A percentile compares a stretch with the other conserved stretches of the same genome.
Conservation (phyloP, 371 early-diverging fungal species). For the Apophysomyces trapeziformis region DNA sequence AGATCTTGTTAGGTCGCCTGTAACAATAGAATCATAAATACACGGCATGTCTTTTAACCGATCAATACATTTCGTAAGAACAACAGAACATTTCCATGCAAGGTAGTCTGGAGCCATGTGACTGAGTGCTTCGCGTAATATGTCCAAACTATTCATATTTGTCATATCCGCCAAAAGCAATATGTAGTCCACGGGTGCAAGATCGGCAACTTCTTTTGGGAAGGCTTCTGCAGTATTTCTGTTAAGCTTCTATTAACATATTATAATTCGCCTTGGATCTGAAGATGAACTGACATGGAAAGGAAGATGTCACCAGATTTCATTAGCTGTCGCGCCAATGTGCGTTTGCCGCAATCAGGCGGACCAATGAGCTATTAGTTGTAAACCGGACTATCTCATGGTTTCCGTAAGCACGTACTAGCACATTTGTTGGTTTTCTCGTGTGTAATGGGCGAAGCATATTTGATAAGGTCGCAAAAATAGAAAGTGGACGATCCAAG, state of each 20-base stretch:
- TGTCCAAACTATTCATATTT: slow-evolving; percentile 20
- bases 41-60: not conserved
- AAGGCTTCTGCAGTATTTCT: slow-evolving; percentile 32
- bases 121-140: slow-evolving; percentile 19
- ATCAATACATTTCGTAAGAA: slow-evolving; percentile 39
- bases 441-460: slow-evolving; percentile 42
- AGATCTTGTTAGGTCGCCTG: slow-evolving; percentile 26
- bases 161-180: slow-evolving; percentile 42
- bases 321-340: slow-evolving; percentile 33
- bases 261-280: not conserved
- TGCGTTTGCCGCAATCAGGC: slow-evolving; percentile 35
- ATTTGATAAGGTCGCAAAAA: not conserved
- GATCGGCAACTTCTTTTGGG: slow-evolving; percentile 1
- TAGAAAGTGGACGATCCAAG: no score
- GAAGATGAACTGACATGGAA: slow-evolving; percentile 29
- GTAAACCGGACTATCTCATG: not conserved
- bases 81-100: slow-evolving; percentile 25
- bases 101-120: slow-evolving; percentile 23
- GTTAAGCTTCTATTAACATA: not conserved
- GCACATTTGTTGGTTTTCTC: slow-evolving; percentile 32
- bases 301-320: slow-evolving; percentile 27
- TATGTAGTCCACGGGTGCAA: slow-evolving; percentile 28
- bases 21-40: not conserved
- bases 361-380: slow-evolving; percentile 38
- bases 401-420: slow-evolving; percentile 24